These are phyloP conservation scores for Cyclotella distinguenda DNA, from an alignment of 108 stramenopile species.

Conservation along the genomic window DNA sequence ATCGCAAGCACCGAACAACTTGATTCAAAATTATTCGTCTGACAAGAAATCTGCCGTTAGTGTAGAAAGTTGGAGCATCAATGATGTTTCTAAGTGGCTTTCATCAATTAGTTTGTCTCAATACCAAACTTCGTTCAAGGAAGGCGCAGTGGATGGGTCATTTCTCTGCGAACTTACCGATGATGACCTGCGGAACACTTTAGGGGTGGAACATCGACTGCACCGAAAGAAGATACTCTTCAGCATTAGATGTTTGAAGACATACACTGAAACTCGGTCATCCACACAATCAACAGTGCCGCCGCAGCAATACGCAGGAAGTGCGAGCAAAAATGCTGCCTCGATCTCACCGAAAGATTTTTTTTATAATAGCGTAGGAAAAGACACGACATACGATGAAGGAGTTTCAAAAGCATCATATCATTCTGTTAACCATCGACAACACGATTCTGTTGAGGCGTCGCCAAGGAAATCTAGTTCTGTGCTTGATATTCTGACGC, in stretches of 20 bases:
- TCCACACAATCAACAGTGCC: conserved; percentile 1
- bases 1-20: not conserved
- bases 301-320: conserved; percentile 9
- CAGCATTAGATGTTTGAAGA: conserved; percentile 52
- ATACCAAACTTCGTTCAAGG: conserved; percentile 77
- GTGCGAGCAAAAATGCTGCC: not conserved
- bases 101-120: conserved; percentile 72
- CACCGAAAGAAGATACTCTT: conserved; percentile 91
- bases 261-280: conserved; percentile 26
- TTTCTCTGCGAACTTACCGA: conserved; percentile 88
- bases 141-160: conserved; percentile 85
- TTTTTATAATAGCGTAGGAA: conserved; percentile 3
- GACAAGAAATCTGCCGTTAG: conserved; percentile 30
- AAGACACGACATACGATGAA: not conserved
- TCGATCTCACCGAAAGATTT: conserved; percentile 17
- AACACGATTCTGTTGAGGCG: conserved; percentile 2
- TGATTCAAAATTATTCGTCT: not conserved
- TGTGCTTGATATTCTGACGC: conserved; percentile 44
- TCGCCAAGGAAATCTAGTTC: conserved; percentile 31
- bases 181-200: conserved; percentile 82
- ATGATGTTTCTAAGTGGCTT: conserved; percentile 85
- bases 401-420: conserved; percentile 12
- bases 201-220: conserved; percentile 87
- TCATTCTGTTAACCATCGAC: conserved; percentile 9
- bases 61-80: conserved; percentile 82